These are phyloP conservation scores for Yamadazyma siamensis DNA, from an alignment of 1,139 yeast species.

Conservation along the genomic window DNA sequence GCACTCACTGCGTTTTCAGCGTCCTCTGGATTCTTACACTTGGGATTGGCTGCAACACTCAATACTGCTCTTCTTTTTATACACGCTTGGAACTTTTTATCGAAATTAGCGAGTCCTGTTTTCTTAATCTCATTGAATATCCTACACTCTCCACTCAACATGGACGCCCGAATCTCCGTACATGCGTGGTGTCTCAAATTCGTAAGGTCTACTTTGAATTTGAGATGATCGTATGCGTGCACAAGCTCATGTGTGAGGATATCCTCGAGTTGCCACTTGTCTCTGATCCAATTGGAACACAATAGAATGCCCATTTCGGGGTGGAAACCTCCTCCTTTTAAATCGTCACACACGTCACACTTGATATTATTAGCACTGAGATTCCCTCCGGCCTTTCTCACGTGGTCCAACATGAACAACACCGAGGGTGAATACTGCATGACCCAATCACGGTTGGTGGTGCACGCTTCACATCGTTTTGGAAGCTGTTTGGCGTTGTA, in stretches of 20 bases:
- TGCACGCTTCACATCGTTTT: slow-evolving; percentile 57
- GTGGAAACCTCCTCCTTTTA: slow-evolving; percentile 90
- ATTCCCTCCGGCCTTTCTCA: slow-evolving; percentile 65
- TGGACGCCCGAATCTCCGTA: slow-evolving; percentile 91
- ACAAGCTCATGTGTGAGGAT: slow-evolving; percentile 89
- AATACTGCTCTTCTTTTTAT: slow-evolving; percentile 83
- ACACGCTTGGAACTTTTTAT: slow-evolving; percentile 86
- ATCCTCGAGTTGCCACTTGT: slow-evolving; percentile 84
- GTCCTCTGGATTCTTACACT: slow-evolving; percentile 64
- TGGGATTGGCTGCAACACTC: slow-evolving; percentile 84
- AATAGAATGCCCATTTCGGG: slow-evolving; percentile 83
- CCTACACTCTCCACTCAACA: slow-evolving; percentile 93
- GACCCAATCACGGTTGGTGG: slow-evolving; percentile 76
- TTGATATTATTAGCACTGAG: slow-evolving; percentile 47
- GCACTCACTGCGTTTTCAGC: slow-evolving; percentile 80
- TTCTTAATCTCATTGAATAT: slow-evolving; percentile 80
- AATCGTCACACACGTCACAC: slow-evolving; percentile 83
- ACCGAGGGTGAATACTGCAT: slow-evolving; percentile 81
- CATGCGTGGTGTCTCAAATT: slow-evolving; percentile 94
- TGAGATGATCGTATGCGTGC: slow-evolving; percentile 88
- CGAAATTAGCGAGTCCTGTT: slow-evolving; percentile 58
- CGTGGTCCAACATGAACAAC: slow-evolving; percentile 81
- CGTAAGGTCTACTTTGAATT: slow-evolving; percentile 80
- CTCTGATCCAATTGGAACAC: slow-evolving; percentile 79
- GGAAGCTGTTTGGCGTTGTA: slow-evolving; percentile 48